These are phyloP conservation scores for Bromus sterilis DNA, from an alignment of 176 grass and related monocot species.

Conservation along the genomic window DNA sequence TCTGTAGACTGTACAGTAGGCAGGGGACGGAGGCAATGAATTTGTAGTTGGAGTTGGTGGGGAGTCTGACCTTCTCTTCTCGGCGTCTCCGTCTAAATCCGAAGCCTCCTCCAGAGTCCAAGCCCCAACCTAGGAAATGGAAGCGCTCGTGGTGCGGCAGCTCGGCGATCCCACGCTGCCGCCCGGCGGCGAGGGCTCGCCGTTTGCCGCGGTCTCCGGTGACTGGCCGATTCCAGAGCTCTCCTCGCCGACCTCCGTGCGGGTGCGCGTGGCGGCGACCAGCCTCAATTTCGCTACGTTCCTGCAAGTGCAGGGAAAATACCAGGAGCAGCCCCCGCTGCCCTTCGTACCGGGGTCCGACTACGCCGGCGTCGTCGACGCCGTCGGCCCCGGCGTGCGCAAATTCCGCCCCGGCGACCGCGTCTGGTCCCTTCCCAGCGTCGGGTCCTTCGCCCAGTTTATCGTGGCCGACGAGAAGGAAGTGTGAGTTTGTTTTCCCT, in stretches of 20 bases:
- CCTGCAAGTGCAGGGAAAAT: slow-evolving; percentile 81
- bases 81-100: neutral
- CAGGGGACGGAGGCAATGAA: no score
- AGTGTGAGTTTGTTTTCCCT: slow-evolving; percentile 38
- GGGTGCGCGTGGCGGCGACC: slow-evolving; percentile 59
- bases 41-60: neutral
- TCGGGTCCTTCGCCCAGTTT: slow-evolving; percentile 68
- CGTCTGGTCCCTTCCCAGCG: slow-evolving; percentile 48
- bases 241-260: slow-evolving; percentile 50
- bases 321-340: slow-evolving; percentile 72
- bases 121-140: slow-evolving; percentile 30
- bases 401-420: slow-evolving; percentile 54
- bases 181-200: slow-evolving; percentile 30
- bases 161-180: slow-evolving; percentile 69
- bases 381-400: slow-evolving; percentile 52
- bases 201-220: slow-evolving; percentile 38
- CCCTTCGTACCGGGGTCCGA: slow-evolving; percentile 78
- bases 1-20: no score
- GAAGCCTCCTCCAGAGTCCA: neutral
- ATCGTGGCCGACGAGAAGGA: slow-evolving; percentile 64
- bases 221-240: slow-evolving; percentile 41
- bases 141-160: slow-evolving; percentile 62
- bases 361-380: slow-evolving; percentile 79
- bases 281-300: slow-evolving; percentile 86
- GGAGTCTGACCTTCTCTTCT: neutral